Evolutionary conservation across 2,329 filamentous ascomycete genomes (phyloP).

Genomic region (Kalaharituber pfeilii): DNA sequence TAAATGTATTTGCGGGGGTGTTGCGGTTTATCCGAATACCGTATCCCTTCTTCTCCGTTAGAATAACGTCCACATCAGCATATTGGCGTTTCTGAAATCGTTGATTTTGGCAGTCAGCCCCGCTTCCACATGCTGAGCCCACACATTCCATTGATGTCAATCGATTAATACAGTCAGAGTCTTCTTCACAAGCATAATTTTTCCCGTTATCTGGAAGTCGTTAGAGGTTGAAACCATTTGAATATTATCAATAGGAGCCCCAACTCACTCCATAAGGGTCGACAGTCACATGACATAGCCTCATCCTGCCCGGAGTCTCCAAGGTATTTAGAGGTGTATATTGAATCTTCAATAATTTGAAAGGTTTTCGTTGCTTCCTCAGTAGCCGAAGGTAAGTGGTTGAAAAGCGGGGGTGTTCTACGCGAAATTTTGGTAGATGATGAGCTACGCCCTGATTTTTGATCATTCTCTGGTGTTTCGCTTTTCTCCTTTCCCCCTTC

Average conservation of each 20-base stretch:
- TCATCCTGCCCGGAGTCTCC: constrained; percentile 73
- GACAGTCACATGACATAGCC: constrained; percentile 74
- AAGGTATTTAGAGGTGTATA: constrained; percentile 80
- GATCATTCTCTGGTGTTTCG: neutral
- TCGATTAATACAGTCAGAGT: constrained; percentile 96
- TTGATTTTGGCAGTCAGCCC: constrained; percentile 76
- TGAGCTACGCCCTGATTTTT: neutral
- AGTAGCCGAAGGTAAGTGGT: constrained; percentile 61
- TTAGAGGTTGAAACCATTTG: constrained; percentile 7
- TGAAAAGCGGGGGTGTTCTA: constrained; percentile 36
- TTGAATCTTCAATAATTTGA: constrained; percentile 64
- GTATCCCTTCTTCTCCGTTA: constrained; percentile 94
- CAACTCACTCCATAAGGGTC: constrained; percentile 78
- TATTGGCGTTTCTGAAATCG: constrained; percentile 84
- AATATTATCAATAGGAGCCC: constrained; percentile 6
- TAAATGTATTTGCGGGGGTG: constrained; percentile 70
- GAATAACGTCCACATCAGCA: constrained; percentile 82
- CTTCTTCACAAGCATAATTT: constrained; percentile 83
- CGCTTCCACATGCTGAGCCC: constrained; percentile 67
- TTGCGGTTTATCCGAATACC: constrained; percentile 68
- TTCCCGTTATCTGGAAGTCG: constrained; percentile 36
- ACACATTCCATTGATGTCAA: constrained; percentile 96
- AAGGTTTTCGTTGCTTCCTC: constrained; percentile 59
- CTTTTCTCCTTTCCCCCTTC: neutral
- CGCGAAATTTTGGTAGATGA: constrained; percentile 2